Evolutionary conservation across 2,329 filamentous ascomycete genomes (phyloP), one percentile per base, ranked within the genome.

Genomic region (Aspergillus viridinutans): DNA sequence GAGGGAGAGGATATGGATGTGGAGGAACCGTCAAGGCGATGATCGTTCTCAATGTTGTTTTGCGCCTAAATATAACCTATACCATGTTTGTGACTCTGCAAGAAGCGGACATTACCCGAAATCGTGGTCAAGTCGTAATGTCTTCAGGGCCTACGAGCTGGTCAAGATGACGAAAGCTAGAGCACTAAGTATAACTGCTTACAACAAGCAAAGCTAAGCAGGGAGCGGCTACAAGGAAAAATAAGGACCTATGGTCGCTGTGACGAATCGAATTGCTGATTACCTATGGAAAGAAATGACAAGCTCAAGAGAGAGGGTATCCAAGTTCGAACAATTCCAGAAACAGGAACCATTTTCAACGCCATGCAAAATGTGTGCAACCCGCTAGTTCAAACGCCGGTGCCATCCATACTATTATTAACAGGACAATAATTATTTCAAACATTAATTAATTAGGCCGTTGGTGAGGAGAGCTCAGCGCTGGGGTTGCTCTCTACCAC

Each of bases 1-100:
- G 43, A 57, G 50, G 55, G 60, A 8, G 61, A 45, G 14, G 57
- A 57, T 2, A 56, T 61, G 10, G 56, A 63, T 23, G 55, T 57
- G 4, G 57, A 25, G 10, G 20, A n/a, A 21, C 21, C 8, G 1
- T 17, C 43, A 23, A 23, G 14, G n/a, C 4, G 1, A 14, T 23
- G 12, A 23, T 12, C 4, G 2, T 23, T 47, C 12, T 25, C 43
- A 25, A 7, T 4, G 6, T 23, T 23, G 2, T 10, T 10, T 9
- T 12, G n/a, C n/a, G n/a, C n/a, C n/a, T n/a, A n/a, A n/a, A n/a
- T n/a, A n/a, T n/a, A n/a, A n/a, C n/a, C n/a, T n/a, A n/a, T n/a
- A n/a, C n/a, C n/a, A n/a, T n/a, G n/a, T n/a, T n/a, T n/a, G 32
- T 35, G 32, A 35, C 32, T 12, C 28, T 7, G 26, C 9, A 12